A percentile compares a stretch with the other conserved stretches of the same genome.
Conservation (phyloP, 2,329 filamentous ascomycete species). For the Sporothrix humicola region DNA sequence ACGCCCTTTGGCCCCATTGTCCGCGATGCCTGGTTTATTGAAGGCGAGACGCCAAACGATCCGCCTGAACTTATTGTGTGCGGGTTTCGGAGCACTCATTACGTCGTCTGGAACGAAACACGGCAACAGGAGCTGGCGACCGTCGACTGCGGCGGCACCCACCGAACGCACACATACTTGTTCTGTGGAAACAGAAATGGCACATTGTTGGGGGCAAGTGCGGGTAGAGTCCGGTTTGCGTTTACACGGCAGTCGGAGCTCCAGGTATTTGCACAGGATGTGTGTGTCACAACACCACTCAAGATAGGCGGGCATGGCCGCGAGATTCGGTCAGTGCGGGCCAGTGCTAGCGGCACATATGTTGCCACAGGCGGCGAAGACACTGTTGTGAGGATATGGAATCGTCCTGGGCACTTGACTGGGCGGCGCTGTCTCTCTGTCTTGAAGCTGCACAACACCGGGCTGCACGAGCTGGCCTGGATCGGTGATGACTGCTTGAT, state of each 20-base stretch:
- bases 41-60: constrained; percentile 42
- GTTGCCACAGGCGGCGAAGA: constrained; percentile 76
- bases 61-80: constrained; percentile 68
- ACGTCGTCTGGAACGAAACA: constrained; percentile 81
- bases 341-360: constrained; percentile 46
- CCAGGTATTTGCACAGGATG: constrained; percentile 53
- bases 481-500: constrained; percentile 72
- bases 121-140: constrained; percentile 70
- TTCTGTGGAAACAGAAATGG: constrained; percentile 22
- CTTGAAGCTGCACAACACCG: constrained; percentile 78
- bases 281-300: constrained; percentile 53
- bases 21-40: constrained; percentile 69
- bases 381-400: constrained; percentile 63
- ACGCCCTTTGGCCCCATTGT: constrained; percentile 77
- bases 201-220: constrained; percentile 43
- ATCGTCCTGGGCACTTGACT: neutral
- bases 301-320: constrained; percentile 80
- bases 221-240: constrained; percentile 59
- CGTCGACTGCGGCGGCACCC: constrained; percentile 83
- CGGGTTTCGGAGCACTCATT: constrained; percentile 80
- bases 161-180: constrained; percentile 72
- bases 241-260: constrained; percentile 73
- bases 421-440: constrained; percentile 61
- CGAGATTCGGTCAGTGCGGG: constrained; percentile 69
- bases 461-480: constrained; percentile 83